Evolutionary conservation across 805 yeast genomes (phyloP).

Genomic region (Nakazawaea laoshanensis): DNA sequence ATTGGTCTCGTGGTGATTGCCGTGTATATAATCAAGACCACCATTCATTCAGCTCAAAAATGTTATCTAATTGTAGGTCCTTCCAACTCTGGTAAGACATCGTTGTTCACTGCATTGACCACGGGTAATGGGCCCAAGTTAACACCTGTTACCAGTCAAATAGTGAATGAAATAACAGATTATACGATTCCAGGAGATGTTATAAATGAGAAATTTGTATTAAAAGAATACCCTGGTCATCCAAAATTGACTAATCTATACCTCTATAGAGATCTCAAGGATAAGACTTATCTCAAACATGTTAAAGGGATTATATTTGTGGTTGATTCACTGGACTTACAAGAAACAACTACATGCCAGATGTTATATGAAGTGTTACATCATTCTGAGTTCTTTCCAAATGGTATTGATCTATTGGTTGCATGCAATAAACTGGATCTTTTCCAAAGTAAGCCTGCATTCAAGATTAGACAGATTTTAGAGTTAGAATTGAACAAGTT

Average conservation of each 20-base stretch:
- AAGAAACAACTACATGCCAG: slow-evolving; percentile 43
- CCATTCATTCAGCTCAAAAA: slow-evolving; percentile 8
- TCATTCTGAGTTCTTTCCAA: slow-evolving; percentile 51
- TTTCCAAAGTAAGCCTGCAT: slow-evolving; percentile 71
- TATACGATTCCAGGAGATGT: slow-evolving; percentile 31
- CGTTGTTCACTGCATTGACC: slow-evolving; percentile 14
- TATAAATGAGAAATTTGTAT: slow-evolving; percentile 30
- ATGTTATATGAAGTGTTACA: slow-evolving; percentile 52
- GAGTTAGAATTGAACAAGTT: slow-evolving; percentile 57
- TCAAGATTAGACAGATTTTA: slow-evolving; percentile 48
- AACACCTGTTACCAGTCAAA: slow-evolving; percentile 43
- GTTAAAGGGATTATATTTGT: slow-evolving; percentile 66
- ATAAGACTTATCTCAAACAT: slow-evolving; percentile 25
- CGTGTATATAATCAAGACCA: no score
- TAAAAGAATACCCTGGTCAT: slow-evolving; percentile 89
- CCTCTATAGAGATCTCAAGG: slow-evolving; percentile 36
- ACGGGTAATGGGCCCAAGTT: slow-evolving; percentile 14
- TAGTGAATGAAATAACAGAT: slow-evolving; percentile 29
- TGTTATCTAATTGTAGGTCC: slow-evolving; percentile 17
- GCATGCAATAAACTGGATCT: slow-evolving; percentile 84
- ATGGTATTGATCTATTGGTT: slow-evolving; percentile 66
- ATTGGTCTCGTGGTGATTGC: no score
- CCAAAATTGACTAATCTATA: slow-evolving; percentile 57
- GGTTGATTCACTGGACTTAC: slow-evolving; percentile 63
- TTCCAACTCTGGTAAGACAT: slow-evolving; percentile 17